Conservation (phyloP, 1,284 basidiomycete genomes). For the Cystobasidiaceae sp. region DNA sequence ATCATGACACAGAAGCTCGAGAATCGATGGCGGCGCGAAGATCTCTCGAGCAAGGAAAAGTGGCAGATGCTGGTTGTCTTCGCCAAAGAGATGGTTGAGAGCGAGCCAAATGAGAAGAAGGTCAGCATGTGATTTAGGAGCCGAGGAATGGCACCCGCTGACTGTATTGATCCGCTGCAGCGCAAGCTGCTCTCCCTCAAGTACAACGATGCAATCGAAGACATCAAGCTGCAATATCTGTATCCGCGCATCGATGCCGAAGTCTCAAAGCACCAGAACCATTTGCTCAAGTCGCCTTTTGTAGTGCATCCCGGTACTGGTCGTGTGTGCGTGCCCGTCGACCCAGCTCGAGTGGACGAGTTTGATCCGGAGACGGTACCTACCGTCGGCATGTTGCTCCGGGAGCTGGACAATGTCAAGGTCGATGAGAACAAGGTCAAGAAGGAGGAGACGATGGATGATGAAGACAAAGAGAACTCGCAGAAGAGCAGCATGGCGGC, state of each 20-base stretch:
- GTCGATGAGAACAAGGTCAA: slow-evolving; percentile 48
- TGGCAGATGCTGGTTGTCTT: slow-evolving; percentile 61
- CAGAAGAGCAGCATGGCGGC: slow-evolving; percentile 32
- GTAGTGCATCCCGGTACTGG: slow-evolving; percentile 93
- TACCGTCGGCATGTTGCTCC: slow-evolving; percentile 73
- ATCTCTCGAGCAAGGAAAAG: slow-evolving; percentile 59
- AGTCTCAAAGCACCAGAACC: slow-evolving; percentile 94
- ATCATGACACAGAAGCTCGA: slow-evolving; percentile 49
- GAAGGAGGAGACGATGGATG: slow-evolving; percentile 28
- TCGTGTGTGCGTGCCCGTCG: slow-evolving; percentile 87
- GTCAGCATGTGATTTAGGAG: neutral
- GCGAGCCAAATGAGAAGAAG: slow-evolving; percentile 19
- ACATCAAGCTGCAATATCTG: slow-evolving; percentile 87
- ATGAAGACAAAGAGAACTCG: slow-evolving; percentile 40
- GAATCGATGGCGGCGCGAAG: slow-evolving; percentile 59
- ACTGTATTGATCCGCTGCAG: neutral
- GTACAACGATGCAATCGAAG: slow-evolving; percentile 59
- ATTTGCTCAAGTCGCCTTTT: slow-evolving; percentile 96
- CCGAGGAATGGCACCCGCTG: neutral
- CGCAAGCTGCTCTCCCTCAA: slow-evolving; percentile 40
- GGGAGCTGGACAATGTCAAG: slow-evolving; percentile 62
- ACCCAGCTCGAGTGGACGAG: slow-evolving; percentile 66
- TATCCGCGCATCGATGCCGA: slow-evolving; percentile 96
- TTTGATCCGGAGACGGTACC: slow-evolving; percentile 86
- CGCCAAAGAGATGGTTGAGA: slow-evolving; percentile 44